Conservation (phyloP, 352 stramenopile species). For the Phytophthora niederhauseri region DNA sequence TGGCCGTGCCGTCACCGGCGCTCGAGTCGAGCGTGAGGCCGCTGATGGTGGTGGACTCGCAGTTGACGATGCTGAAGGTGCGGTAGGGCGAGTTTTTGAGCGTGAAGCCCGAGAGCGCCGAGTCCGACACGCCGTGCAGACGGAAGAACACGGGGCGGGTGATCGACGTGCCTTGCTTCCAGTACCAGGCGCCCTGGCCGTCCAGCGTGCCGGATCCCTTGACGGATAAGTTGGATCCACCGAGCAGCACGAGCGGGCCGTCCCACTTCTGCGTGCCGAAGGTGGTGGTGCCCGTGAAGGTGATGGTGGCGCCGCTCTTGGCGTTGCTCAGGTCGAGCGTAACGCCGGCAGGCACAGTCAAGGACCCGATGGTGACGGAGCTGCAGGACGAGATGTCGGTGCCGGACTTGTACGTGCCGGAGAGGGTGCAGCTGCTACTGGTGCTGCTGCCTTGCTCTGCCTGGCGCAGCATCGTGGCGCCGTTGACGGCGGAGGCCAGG, state of each 20-base stretch:
- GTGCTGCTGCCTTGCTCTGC: too few species aligned
- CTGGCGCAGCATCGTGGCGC: not conserved
- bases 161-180: not conserved
- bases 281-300: not conserved
- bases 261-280: not conserved
- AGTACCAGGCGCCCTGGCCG: not conserved
- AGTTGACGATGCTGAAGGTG: not conserved
- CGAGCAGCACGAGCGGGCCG: not conserved
- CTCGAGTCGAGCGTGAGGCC: not conserved
- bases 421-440: too few species aligned
- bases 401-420: not conserved
- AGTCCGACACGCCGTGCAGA: not conserved
- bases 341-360: not conserved
- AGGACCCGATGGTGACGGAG: not conserved
- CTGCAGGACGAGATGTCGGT: not conserved
- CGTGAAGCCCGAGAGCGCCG: not conserved
- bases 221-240: not conserved
- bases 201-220: not conserved
- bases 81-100: not conserved
- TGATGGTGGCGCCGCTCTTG: not conserved
- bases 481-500: not conserved
- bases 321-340: not conserved
- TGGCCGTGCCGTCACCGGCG: not conserved
- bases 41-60: not conserved
- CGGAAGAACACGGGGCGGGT: not conserved